Evolutionary conservation across 768 basidiomycete genomes (phyloP).

Genomic region (Xerocomus potaroensis): DNA sequence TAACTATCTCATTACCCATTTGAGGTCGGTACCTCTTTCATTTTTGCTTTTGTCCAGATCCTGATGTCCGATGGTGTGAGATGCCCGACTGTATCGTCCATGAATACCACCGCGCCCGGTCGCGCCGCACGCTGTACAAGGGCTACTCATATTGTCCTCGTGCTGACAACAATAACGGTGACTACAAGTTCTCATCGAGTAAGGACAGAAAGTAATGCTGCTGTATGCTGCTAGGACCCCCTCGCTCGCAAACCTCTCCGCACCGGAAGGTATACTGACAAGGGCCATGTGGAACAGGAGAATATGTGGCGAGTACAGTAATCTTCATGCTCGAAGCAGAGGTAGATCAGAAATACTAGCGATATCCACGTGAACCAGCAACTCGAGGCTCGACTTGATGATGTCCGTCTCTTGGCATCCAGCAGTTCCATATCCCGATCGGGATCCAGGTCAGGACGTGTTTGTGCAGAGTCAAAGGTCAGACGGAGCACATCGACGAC

Average conservation of each 20-base stretch:
- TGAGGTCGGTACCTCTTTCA: too few relatives aligned
- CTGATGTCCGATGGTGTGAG: too few relatives aligned
- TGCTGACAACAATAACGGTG: too few relatives aligned
- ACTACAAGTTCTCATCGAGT: too few relatives aligned
- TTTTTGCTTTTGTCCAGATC: too few relatives aligned
- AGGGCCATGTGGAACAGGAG: slow-evolving; percentile 85
- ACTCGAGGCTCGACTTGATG: slow-evolving; percentile 68
- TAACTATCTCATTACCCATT: too few relatives aligned
- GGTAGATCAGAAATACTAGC: slow-evolving; percentile 65
- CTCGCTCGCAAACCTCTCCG: slow-evolving; percentile 82
- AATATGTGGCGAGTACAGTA: slow-evolving; percentile 73
- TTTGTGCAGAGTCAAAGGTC: slow-evolving; percentile 61
- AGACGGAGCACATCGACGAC: slow-evolving; percentile 65
- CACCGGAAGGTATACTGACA: slow-evolving; percentile 68
- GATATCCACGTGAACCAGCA: slow-evolving; percentile 65
- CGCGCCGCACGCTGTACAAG: too few relatives aligned
- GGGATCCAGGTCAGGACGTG: slow-evolving; percentile 54
- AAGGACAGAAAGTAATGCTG: too few relatives aligned
- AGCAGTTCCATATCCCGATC: slow-evolving; percentile 80
- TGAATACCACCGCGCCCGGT: too few relatives aligned
- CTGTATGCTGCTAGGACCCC: slow-evolving; percentile 79
- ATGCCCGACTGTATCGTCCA: too few relatives aligned
- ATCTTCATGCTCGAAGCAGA: slow-evolving; percentile 55
- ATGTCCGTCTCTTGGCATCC: slow-evolving; percentile 77
- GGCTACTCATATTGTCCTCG: too few relatives aligned